Conservation (phyloP, 192 early-diverging fungal genomes). For the Coemansia sp. region DNA sequence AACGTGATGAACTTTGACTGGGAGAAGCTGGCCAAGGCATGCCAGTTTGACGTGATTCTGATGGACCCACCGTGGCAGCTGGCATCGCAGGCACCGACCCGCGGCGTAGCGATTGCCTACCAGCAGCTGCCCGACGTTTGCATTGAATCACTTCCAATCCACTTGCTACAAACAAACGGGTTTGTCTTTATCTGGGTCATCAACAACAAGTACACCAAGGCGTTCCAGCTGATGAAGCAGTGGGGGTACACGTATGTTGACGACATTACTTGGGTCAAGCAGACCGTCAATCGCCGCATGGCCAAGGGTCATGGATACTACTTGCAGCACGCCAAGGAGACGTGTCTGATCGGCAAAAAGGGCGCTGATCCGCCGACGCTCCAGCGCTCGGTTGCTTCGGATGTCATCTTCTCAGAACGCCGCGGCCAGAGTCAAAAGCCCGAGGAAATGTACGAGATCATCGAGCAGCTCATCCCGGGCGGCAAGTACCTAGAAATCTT, state of each 20-base stretch:
- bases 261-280: conserved; percentile 97
- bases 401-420: conserved; percentile 91
- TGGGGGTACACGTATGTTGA: conserved; percentile 96
- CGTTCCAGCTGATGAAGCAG: conserved; percentile 90
- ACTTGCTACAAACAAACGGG: conserved; percentile 79
- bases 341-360: conserved; percentile 92
- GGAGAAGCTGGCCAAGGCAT: conserved; percentile 71
- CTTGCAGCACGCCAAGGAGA: conserved; percentile 96
- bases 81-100: conserved; percentile 87
- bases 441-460: conserved; percentile 92
- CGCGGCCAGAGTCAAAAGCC: conserved; percentile 97
- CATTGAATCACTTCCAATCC: conserved; percentile 88
- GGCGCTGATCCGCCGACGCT: conserved; percentile 72
- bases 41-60: conserved; percentile 91
- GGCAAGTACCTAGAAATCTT: conserved; percentile 94
- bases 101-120: conserved; percentile 91
- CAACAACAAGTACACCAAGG: conserved; percentile 96
- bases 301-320: conserved; percentile 98
- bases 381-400: conserved; percentile 72
- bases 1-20: conserved; percentile 97
- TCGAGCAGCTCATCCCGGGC: conserved; percentile 89
- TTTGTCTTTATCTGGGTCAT: conserved; percentile 99
- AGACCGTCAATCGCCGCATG: conserved; percentile 93
- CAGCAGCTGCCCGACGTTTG: conserved; percentile 93
- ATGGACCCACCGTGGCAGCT: conserved; percentile 99